Conservation (phyloP, 2,329 filamentous ascomycete genomes). For the Huntiella decipiens region DNA sequence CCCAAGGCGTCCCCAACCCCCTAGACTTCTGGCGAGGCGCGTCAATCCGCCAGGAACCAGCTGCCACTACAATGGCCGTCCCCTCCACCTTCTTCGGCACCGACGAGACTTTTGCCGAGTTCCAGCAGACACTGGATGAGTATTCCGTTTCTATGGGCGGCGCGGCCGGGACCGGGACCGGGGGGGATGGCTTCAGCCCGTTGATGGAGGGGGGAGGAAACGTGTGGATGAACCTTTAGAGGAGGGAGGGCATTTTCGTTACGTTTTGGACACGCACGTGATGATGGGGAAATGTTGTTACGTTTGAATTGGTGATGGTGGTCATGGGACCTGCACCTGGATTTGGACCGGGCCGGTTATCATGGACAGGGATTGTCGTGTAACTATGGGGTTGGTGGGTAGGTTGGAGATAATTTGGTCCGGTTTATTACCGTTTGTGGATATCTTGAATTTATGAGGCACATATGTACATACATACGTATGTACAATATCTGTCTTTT, state of each 20-base stretch:
- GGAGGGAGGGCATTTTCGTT: not conserved
- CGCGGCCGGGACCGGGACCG: not conserved
- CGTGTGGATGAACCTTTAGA: conserved; percentile 10
- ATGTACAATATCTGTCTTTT: too few relatives aligned
- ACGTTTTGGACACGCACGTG: not conserved
- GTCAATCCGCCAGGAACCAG: conserved; percentile 13
- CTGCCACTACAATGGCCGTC: conserved; percentile 15
- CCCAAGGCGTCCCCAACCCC: conserved; percentile 6
- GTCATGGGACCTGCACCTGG: not conserved
- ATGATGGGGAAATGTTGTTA: not conserved
- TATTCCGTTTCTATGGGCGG: conserved; percentile 15
- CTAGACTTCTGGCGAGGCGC: conserved; percentile 9
- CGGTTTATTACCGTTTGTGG: too few relatives aligned
- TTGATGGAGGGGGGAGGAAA: conserved; percentile 1
- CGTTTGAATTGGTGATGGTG: not conserved
- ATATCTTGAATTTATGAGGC: too few relatives aligned
- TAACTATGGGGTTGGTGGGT: too few relatives aligned
- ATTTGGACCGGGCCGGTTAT: too few relatives aligned
- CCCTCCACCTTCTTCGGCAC: conserved; percentile 20
- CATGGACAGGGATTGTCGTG: too few relatives aligned
- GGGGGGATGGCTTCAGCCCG: not conserved
- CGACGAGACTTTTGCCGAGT: conserved; percentile 20
- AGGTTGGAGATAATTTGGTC: too few relatives aligned
- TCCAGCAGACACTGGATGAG: conserved; percentile 22
- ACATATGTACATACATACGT: too few relatives aligned